Conservation (phyloP, 441 rosid genomes). For the Rhodomyrtus psidioides region DNA sequence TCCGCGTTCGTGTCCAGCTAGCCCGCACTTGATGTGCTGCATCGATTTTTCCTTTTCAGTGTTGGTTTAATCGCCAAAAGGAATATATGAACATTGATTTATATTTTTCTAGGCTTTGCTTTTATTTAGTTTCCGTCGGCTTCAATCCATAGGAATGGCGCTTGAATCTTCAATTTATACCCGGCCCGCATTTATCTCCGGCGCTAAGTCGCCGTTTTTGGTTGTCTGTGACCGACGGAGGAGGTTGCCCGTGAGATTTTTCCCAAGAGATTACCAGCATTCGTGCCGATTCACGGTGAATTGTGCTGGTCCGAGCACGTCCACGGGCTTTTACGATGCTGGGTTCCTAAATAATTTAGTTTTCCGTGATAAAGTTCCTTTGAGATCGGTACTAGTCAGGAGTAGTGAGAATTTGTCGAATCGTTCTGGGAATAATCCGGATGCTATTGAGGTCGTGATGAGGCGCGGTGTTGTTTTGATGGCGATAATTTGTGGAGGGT, state of each 20-base stretch:
- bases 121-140: not conserved
- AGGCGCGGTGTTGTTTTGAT: conserved; percentile 34
- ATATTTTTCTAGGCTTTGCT: not conserved
- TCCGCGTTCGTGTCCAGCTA: not conserved
- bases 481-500: conserved; percentile 60
- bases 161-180: conserved; percentile 46
- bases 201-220: conserved; percentile 22
- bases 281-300: conserved; percentile 3
- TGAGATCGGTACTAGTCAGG: conserved; percentile 22
- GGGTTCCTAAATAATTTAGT: conserved; percentile 9
- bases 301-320: conserved; percentile 3
- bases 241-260: conserved; percentile 24
- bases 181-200: conserved; percentile 30
- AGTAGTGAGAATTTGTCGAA: conserved; percentile 20
- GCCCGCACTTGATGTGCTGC: not conserved
- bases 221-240: conserved; percentile 27
- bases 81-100: not conserved
- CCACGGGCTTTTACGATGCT: conserved; percentile 12
- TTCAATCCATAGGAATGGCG: conserved; percentile 37
- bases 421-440: conserved; percentile 9
- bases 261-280: conserved; percentile 18
- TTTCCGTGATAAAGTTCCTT: conserved; percentile 9
- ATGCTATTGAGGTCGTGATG: not conserved
- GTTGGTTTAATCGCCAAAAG: not conserved
- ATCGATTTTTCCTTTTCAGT: not conserved